These are phyloP conservation scores for Vitis hybrid DNA, from an alignment of 177 flowering plant species.

Conservation along the genomic window DNA sequence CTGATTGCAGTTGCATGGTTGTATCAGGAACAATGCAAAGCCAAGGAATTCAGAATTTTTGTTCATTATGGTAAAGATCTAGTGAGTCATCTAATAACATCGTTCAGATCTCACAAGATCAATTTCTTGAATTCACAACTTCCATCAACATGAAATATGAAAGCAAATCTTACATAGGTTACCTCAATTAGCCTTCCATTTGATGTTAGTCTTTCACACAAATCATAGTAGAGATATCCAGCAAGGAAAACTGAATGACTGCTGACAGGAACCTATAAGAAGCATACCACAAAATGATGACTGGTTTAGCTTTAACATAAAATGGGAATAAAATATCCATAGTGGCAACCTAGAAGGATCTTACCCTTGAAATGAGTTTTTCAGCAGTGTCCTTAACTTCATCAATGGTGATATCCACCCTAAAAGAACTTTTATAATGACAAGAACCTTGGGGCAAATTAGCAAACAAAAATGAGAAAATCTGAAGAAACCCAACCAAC, in stretches of 20 bases:
- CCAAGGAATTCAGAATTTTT: no score
- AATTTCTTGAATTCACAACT: neutral
- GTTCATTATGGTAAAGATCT: no score
- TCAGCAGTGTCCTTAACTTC: conserved; percentile 54
- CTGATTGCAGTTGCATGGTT: no score
- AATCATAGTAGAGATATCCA: conserved; percentile 73
- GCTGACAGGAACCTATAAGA: conserved; percentile 43
- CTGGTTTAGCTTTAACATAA: neutral
- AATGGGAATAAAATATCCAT: conserved; percentile 8
- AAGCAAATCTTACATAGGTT: conserved; percentile 10
- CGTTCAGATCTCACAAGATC: neutral
- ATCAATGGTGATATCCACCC: conserved; percentile 31
- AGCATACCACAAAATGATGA: neutral
- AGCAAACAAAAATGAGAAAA: conserved; percentile 36
- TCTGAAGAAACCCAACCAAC: conserved; percentile 59
- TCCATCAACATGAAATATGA: neutral
- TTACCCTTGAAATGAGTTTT: conserved; percentile 63
- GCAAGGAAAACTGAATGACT: conserved; percentile 54
- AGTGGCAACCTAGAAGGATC: conserved; percentile 13
- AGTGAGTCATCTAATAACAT: neutral
- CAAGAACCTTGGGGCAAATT: conserved; percentile 14
- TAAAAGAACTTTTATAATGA: conserved; percentile 22
- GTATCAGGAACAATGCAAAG: no score
- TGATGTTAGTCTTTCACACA: conserved; percentile 57
- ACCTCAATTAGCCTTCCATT: conserved; percentile 74